phyloP scores from a whole-genome alignment of 2,329 filamentous ascomycete species.

The Paraphaeosphaeria minitans region DNA sequence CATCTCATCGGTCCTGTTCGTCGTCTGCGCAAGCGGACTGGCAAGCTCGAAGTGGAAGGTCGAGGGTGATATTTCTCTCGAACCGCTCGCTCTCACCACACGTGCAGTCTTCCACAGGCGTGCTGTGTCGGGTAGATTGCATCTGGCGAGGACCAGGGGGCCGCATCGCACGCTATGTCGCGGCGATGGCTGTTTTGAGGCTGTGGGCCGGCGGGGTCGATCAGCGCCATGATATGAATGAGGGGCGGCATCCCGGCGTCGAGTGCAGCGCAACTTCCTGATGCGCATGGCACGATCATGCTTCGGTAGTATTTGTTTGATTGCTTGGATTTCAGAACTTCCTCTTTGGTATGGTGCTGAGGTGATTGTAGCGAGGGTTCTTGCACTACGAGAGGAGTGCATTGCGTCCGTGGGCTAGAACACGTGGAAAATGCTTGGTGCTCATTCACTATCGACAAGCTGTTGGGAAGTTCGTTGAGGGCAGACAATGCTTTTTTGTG shows the following conservation, averaged over 20 bases:
- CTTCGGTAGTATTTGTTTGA: neutral
- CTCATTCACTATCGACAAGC: too few relatives aligned
- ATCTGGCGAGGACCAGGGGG: neutral
- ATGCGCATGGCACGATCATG: neutral
- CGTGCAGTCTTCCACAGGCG: neutral
- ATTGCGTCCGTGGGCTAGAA: too few relatives aligned
- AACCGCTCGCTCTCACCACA: neutral
- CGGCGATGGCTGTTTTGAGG: neutral
- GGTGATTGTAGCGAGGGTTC: neutral
- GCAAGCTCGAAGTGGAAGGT: neutral
- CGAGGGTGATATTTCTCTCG: neutral
- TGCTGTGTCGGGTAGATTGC: neutral
- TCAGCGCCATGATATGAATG: neutral
- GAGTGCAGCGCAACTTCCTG: neutral
- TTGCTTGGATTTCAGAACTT: neutral
- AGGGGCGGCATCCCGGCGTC: neutral
- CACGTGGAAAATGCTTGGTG: too few relatives aligned
- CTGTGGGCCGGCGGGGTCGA: neutral
- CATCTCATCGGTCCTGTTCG: neutral
- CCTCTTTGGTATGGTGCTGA: neutral
- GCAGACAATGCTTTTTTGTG: too few relatives aligned
- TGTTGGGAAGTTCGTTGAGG: too few relatives aligned
- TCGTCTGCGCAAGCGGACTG: neutral
- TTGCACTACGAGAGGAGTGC: too few relatives aligned
- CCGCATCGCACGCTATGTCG: neutral